Base-by-base conservation (phyloP, 345 rosid genomes). In the Arabidopsis thaliana region DNA sequence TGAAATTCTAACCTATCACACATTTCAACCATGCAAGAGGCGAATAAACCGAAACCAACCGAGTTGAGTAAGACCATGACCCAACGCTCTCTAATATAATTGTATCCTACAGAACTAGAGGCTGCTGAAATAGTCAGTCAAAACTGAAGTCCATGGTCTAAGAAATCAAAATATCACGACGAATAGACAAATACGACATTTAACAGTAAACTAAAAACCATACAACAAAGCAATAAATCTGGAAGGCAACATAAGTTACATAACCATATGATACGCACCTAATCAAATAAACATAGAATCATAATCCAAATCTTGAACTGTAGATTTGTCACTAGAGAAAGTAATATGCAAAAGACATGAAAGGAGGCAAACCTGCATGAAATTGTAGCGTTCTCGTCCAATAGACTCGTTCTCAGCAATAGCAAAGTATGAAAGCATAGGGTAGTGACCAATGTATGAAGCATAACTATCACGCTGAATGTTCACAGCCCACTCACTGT, bases 401-500 rank as follows among this genome's bases (percentile, higher is more conserved):
- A 93, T 87, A n/a, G 97, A 91, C 75, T 93, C 98, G 14, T 91
- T 91, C 71, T 91, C 96, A 3, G 98, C 94, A 4, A 91, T 76
- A 12, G 98, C 91, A 78, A 93, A 91, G 80, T 84, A 93, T 23
- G 96, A 85, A 69, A 91, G 79, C 67, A 93, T 79, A 0, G 96
- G 94, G 75, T 89, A 89, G 72, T 91, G 98, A 11, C 98, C 98
- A 24, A 88, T 33, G 78, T 93, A 91, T 0, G 98, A 93, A 16
- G 97, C 97, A 76, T 83, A 93, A 73, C 98, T 93, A 71, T 93
- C 97, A 5, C 96, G 86, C 77, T 91, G 96, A 32, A 90, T 88
- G 77, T 92, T 90, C 86, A 93, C 91, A 0, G 92, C 98, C 97
- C 98, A 93, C 70, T 93, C 98, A 56, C 98, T 93, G 55, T 13